Evolutionary conservation across 495 filamentous ascomycete genomes (phyloP).

Genomic region (Apiosordaria backusii): DNA sequence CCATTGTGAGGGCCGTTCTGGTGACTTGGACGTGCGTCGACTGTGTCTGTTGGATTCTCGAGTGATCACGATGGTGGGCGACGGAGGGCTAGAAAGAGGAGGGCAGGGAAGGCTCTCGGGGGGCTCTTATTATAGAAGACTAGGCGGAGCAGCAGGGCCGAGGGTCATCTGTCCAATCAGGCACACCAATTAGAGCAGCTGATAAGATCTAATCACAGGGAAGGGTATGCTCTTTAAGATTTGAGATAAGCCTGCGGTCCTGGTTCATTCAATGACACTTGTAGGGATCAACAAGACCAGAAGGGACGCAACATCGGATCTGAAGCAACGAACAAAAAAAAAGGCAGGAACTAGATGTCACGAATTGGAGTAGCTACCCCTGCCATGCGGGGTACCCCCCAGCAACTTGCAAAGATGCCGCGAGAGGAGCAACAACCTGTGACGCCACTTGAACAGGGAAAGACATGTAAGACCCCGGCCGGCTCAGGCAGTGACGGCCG

Average conservation of each 20-base stretch:
- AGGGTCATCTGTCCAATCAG: background rate
- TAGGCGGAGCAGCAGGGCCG: background rate
- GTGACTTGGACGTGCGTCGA: background rate
- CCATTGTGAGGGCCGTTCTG: constrained; percentile 29
- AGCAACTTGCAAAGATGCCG: background rate
- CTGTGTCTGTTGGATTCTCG: constrained; percentile 39
- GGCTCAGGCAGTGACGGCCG: background rate
- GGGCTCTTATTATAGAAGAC: background rate
- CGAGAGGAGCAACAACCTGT: background rate
- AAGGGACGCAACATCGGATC: background rate
- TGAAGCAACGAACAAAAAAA: background rate
- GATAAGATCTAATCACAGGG: background rate
- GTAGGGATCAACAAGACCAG: background rate
- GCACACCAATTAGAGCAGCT: background rate
- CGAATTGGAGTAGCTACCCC: constrained; percentile 3
- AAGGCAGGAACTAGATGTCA: background rate
- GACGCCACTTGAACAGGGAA: background rate
- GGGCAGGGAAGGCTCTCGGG: background rate
- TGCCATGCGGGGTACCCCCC: background rate
- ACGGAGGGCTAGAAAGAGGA: background rate
- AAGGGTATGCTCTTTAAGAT: background rate
- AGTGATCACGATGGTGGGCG: constrained; percentile 51
- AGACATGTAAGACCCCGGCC: background rate
- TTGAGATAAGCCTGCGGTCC: background rate
- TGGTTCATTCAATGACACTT: background rate